Conservation (phyloP, 2,329 filamentous ascomycete species). For the Knoxdaviesia proteae region DNA sequence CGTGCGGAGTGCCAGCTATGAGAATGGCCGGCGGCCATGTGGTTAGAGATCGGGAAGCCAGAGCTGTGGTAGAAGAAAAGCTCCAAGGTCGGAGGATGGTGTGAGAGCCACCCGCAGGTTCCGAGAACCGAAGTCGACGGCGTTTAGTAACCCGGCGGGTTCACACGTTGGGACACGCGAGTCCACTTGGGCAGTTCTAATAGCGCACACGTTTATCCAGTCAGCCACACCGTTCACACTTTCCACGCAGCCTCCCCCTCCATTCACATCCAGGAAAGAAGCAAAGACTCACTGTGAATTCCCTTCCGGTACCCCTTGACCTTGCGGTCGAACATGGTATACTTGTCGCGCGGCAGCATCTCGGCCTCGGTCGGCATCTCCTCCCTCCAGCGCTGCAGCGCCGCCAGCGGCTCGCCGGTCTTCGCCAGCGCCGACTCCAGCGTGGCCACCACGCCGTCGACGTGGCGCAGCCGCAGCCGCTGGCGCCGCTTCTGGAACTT, state of each 20-base stretch:
- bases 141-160: slow-evolving; percentile 74
- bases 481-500: slow-evolving; percentile 78
- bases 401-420: slow-evolving; percentile 50
- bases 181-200: slow-evolving; percentile 82
- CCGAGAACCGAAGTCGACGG: not conserved
- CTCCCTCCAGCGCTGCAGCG: slow-evolving; percentile 74
- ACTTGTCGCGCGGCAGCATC: slow-evolving; percentile 94
- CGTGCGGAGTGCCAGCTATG: too few species aligned
- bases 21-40: too few species aligned
- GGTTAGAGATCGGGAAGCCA: too few species aligned
- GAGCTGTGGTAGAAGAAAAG: too few species aligned
- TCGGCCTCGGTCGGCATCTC: slow-evolving; percentile 93
- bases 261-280: slow-evolving; percentile 1
- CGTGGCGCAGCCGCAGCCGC: slow-evolving; percentile 58
- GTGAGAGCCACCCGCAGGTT: too few species aligned
- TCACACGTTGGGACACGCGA: slow-evolving; percentile 78
- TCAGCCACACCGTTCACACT: not conserved
- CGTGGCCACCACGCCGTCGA: slow-evolving; percentile 73
- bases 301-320: slow-evolving; percentile 91
- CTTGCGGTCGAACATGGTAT: slow-evolving; percentile 93
- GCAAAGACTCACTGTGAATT: slow-evolving; percentile 65
- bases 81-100: too few species aligned
- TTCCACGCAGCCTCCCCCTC: not conserved
- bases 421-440: slow-evolving; percentile 59
- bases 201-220: not conserved